phyloP scores from a whole-genome alignment of 768 basidiomycete genomes.

The Suillus bovinus region DNA sequence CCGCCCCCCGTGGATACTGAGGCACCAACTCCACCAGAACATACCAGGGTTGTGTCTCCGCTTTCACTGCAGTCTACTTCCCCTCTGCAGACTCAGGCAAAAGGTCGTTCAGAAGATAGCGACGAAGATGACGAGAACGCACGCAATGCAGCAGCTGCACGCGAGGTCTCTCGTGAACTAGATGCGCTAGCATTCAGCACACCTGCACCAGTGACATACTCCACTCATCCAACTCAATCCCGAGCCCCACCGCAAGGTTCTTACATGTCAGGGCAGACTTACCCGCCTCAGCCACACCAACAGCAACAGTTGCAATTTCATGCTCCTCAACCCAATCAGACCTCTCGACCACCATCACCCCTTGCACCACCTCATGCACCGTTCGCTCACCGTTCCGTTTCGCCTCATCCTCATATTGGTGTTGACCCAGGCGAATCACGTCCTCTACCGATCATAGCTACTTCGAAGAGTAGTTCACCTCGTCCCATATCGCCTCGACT shows the following conservation, averaged over 20 bases:
- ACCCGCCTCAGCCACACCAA: constrained; percentile 6
- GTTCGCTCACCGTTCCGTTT: constrained; percentile 39
- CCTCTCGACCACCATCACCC: constrained; percentile 26
- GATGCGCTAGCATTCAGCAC: constrained; percentile 52
- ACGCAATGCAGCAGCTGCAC: constrained; percentile 67
- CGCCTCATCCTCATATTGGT: constrained; percentile 36
- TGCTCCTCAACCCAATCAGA: constrained; percentile 11
- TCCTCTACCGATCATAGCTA: constrained; percentile 1
- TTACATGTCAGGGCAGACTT: neutral
- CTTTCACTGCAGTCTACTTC: constrained; percentile 8
- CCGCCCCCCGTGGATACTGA: constrained; percentile 38
- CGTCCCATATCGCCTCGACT: constrained; percentile 16
- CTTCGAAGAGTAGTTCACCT: constrained; percentile 10
- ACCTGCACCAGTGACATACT: constrained; percentile 18
- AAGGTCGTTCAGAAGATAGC: constrained; percentile 10
- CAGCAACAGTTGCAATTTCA: constrained; percentile 14
- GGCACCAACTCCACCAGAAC: neutral
- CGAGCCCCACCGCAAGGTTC: constrained; percentile 12
- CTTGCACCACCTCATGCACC: constrained; percentile 40
- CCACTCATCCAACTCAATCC: constrained; percentile 19
- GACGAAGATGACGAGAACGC: constrained; percentile 48
- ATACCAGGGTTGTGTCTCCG: neutral
- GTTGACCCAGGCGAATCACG: constrained; percentile 9
- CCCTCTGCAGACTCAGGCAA: constrained; percentile 10
- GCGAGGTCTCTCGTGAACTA: constrained; percentile 65